These are phyloP conservation scores for Ganoderma lingzhi DNA, from an alignment of 1,284 basidiomycete genomes.

Conservation along the genomic window DNA sequence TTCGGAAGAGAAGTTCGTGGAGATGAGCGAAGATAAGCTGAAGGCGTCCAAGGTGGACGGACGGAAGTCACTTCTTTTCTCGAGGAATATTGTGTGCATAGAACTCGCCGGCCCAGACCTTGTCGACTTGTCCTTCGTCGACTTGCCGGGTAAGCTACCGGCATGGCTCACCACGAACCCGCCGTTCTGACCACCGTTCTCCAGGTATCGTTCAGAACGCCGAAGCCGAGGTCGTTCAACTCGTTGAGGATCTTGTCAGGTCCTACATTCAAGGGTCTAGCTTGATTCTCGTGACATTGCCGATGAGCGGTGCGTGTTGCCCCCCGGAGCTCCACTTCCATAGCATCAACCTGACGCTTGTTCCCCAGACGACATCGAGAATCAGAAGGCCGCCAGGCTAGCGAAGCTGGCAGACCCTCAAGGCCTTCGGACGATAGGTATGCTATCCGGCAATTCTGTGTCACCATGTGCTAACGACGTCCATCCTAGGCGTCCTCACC, in stretches of 20 bases:
- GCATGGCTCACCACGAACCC: too few relatives aligned
- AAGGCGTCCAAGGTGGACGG: conserved; percentile 7
- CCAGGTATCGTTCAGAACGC: conserved; percentile 61
- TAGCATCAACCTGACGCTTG: too few relatives aligned
- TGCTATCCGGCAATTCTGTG: not conserved
- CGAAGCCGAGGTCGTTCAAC: conserved; percentile 47
- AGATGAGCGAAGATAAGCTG: conserved; percentile 35
- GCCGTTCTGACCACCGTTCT: not conserved
- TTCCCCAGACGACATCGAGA: conserved; percentile 67
- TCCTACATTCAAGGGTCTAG: conserved; percentile 51
- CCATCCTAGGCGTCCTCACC: conserved; percentile 63
- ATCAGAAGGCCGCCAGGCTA: conserved; percentile 62
- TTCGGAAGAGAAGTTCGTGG: conserved; percentile 36
- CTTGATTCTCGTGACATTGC: conserved; percentile 67
- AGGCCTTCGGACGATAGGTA: conserved; percentile 68
- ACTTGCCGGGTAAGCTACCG: conserved; percentile 49
- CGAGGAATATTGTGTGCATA: conserved; percentile 53
- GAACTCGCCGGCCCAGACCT: conserved; percentile 54
- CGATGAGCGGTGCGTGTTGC: conserved; percentile 59
- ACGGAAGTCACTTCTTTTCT: conserved; percentile 46
- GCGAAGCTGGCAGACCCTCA: conserved; percentile 59
- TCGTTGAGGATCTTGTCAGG: conserved; percentile 56
- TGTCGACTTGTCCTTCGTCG: conserved; percentile 54
- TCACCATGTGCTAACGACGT: conserved; percentile 44
- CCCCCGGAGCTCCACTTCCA: not conserved